Evolutionary conservation across 1,284 basidiomycete species (phyloP), one percentile per base, ranked within the genome.

Genomic region (Rhodotorula sp.): DNA sequence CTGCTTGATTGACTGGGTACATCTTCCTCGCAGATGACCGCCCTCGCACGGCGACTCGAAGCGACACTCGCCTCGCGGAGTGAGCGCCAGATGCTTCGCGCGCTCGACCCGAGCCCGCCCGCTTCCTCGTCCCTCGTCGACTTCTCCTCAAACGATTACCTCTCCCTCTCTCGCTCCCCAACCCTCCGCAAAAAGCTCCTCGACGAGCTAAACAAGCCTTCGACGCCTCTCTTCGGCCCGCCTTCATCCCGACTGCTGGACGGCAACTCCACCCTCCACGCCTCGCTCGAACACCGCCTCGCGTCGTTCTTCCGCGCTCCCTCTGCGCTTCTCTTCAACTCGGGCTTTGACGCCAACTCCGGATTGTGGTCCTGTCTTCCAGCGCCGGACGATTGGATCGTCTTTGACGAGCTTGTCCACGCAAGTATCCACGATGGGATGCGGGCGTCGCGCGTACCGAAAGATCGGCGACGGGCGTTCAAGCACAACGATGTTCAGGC

Each of bases 331-430:
- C 84, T 98, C 24, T 97, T 96, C 86, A 95, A 94, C 80, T 93
- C 91, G 0, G 95, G 94, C 0, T 97, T 90, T 81, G 94, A 97
- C 80, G 94, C 95, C 24, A 98, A 98, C 78, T 89, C 89, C 4
- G 90, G 90, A 0, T 87, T 97, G 79, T 94, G 96, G 82, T 84
- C 90, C 0, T 86, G 87, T 52, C 81, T 97, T 0, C 93, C 94
- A 0, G 91, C 93, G 75, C 80, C 84, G 0, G 86, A 86, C 19
- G 95, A 99, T 78, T 85, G 86, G 59, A 81, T 97, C 51, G 81
- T 97, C 19, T 90, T 88, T 78, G 94, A 99, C 79, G 90, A 89
- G 76, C 87, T 92, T 70, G 89, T 97, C 51, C 95, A 98, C 78
- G 95, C 94, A 0, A 90, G 88, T 3, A 91, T 94, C 27, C 92